Base-by-base conservation (phyloP, 1,139 yeast genomes). In the Blastobotrys apis region DNA sequence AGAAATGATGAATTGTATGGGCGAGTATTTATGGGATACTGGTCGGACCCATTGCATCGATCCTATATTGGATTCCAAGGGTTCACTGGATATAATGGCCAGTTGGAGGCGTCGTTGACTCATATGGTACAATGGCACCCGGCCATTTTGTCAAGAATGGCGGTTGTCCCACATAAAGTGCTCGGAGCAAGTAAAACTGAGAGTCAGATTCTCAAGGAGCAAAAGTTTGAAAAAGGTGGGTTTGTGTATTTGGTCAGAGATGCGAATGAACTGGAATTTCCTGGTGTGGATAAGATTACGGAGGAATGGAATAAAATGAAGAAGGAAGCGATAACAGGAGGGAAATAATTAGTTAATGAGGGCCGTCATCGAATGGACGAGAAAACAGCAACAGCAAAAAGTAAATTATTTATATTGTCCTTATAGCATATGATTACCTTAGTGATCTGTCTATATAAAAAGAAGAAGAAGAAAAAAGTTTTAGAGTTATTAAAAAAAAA, bases 51-150 rank as follows among this genome's bases (percentile, higher is more conserved):
- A 12, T 68, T 86, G 44, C 81, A 79, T 56, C 74, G 81, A 59
- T 71, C 73, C 41, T 87, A 84, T 63, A 73, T 70, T 19, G 80
- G 78, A 60, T 83, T 84, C 66, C 77, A 78, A n/a, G 40, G 68
- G 59, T 50, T 77, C 20, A 77, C 81, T 3, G 82, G 80, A 48
- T 74, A 79, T 20, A 54, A 57, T 43, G 61, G 66, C 15, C 59
- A 58, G 19, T 44, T 57, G 19, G 66, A 64, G 43, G 63, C 65
- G 13, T 82, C 87, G 1, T 58, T 86, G 34, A 75, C 87, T 3
- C 96, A 87, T 62, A 72, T 85, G 44, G 71, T 86, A 51, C 95
- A 86, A 64, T 87, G 95, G 96, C 96, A 87, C 60, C 95, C 95
- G n/a, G 78, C 76, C 33, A 65, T 84, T 27, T 71, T 87, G 55